These are phyloP conservation scores for Dianthus caryophyllus DNA, from an alignment of 148 eudicot species.

Conservation along the genomic window DNA sequence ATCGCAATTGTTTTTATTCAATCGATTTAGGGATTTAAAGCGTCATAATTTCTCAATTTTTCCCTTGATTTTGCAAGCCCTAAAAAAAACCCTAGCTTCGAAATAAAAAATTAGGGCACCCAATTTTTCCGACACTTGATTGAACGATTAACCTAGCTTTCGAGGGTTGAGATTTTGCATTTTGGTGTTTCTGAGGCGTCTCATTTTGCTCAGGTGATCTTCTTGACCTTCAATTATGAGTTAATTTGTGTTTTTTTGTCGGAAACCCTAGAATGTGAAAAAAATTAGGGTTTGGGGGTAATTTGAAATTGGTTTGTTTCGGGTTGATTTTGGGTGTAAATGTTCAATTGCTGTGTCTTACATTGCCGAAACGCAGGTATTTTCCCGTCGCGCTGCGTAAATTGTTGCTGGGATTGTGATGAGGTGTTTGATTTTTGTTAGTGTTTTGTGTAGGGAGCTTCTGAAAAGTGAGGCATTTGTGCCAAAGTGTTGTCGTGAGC, in stretches of 20 bases:
- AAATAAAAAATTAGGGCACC: constrained; percentile 22
- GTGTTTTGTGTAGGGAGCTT: constrained; percentile 13
- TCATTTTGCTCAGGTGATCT: constrained; percentile 30
- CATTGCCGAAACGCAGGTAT: constrained; percentile 2
- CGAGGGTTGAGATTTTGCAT: constrained; percentile 6
- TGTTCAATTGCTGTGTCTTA: constrained; percentile 12
- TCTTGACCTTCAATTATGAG: constrained; percentile 28
- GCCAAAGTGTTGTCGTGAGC: constrained; percentile 8
- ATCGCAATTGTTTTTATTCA: constrained; percentile 12
- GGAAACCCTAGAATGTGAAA: constrained; percentile 30
- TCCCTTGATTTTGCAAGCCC: constrained; percentile 19
- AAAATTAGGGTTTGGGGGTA: constrained; percentile 20
- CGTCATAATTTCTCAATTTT: not conserved
- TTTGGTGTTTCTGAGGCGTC: constrained; percentile 12
- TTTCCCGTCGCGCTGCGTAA: constrained; percentile 8
- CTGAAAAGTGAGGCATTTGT: constrained; percentile 25
- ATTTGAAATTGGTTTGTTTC: constrained; percentile 10
- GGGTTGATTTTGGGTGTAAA: not conserved
- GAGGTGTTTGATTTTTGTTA: constrained; percentile 4
- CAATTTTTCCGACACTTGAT: constrained; percentile 3
- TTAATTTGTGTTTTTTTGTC: constrained; percentile 20
- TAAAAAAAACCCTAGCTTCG: constrained; percentile 28
- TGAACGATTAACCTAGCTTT: not conserved
- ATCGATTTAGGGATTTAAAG: constrained; percentile 12
- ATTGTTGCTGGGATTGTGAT: constrained; percentile 15